Evolutionary conservation across 1,284 basidiomycete genomes (phyloP).

Genomic region (Cutaneotrichosporon cutaneum): DNA sequence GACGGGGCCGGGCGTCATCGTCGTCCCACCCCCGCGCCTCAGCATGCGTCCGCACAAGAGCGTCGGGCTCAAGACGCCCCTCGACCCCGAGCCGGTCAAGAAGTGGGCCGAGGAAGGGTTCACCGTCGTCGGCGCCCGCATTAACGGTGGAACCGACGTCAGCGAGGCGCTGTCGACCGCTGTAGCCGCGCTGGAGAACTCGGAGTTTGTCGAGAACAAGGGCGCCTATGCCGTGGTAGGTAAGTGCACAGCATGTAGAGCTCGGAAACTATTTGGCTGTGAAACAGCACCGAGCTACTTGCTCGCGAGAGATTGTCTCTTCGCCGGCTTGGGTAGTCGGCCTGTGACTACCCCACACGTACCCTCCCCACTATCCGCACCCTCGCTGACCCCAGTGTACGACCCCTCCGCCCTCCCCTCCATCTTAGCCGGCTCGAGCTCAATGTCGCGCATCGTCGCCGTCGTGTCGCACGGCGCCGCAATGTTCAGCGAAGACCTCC

Average conservation of each 20-base stretch:
- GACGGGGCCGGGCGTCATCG: conserved; percentile 21
- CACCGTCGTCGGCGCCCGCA: conserved; percentile 20
- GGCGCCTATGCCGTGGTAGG: conserved; percentile 19
- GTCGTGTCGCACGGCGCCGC: conserved; percentile 23
- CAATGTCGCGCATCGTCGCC: conserved; percentile 13
- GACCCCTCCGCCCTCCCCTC: conserved; percentile 23
- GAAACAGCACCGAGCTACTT: not conserved
- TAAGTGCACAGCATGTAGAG: conserved; percentile 13
- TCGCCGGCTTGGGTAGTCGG: too few relatives aligned
- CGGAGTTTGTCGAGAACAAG: conserved; percentile 9
- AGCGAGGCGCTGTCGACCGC: conserved; percentile 15
- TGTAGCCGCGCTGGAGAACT: conserved; percentile 20
- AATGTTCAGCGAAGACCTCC: conserved; percentile 11
- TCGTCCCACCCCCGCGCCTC: conserved; percentile 16
- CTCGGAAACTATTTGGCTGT: too few relatives aligned
- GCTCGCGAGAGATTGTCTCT: too few relatives aligned
- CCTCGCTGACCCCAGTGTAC: conserved; percentile 21
- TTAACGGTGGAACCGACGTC: conserved; percentile 19
- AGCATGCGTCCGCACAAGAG: conserved; percentile 18
- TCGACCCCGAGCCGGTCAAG: conserved; percentile 26
- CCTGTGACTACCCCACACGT: not conserved
- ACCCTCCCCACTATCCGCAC: not conserved
- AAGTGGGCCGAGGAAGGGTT: conserved; percentile 31
- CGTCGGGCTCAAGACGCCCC: conserved; percentile 14
- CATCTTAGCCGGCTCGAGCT: conserved; percentile 11